These are phyloP conservation scores for Flaveria brownii DNA, from an alignment of 129 eudicot genomes.

Conservation along the genomic window DNA sequence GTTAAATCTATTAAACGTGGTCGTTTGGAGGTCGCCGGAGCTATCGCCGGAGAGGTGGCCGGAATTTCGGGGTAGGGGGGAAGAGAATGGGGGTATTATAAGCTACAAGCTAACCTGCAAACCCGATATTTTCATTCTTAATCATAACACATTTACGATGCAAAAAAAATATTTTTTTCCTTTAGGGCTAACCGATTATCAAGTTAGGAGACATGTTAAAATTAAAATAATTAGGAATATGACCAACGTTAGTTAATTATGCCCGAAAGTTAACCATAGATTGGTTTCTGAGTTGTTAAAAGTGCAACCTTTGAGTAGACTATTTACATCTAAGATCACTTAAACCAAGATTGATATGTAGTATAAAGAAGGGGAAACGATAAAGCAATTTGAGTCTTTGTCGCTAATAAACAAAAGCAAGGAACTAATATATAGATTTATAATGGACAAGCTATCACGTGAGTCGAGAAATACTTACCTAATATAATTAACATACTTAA, in stretches of 20 bases:
- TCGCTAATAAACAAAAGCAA: conserved; percentile 41
- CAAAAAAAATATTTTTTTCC: no score
- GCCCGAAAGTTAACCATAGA: not conserved
- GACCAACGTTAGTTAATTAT: not conserved
- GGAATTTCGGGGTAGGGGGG: no score
- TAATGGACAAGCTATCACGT: conserved; percentile 33
- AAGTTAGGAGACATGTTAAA: no score
- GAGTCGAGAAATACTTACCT: conserved; percentile 32
- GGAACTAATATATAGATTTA: conserved; percentile 22
- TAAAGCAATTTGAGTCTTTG: conserved; percentile 37
- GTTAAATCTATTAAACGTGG: no score
- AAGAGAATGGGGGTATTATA: no score
- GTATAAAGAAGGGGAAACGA: conserved; percentile 36
- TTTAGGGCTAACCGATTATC: no score
- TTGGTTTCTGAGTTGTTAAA: not conserved
- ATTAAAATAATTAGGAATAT: no score
- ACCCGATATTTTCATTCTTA: no score
- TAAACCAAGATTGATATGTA: conserved; percentile 18
- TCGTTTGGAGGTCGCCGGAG: no score
- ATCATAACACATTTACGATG: no score
- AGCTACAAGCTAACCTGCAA: no score
- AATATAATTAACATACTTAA: conserved; percentile 17
- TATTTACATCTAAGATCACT: not conserved
- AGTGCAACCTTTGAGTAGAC: not conserved
- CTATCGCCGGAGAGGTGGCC: no score